Base-by-base conservation (phyloP, 768 basidiomycete genomes). In the Exidia glandulosa region DNA sequence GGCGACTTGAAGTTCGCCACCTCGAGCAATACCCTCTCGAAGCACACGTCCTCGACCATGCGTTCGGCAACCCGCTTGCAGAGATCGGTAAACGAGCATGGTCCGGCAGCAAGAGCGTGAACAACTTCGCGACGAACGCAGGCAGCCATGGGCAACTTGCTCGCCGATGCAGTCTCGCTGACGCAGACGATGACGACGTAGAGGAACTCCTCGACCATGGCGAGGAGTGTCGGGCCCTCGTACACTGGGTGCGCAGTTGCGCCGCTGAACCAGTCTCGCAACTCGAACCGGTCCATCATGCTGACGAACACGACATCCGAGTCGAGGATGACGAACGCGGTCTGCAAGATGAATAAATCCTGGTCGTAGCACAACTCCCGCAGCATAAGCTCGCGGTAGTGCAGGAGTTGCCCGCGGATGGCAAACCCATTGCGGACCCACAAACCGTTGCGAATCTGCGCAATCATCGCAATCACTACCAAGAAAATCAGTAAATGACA, bases 341-440 rank as follows among this genome's bases (percentile, higher is more conserved):
- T 84, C 73, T 98, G 94, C 2, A 98, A 79, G 61, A 95, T 82
- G 76, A 86, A 94, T 19, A 96, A 77, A 64, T 93, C 96, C 70
- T 97, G 94, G 70, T 99, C 96, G 68, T 95, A 94, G 67, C 95
- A 96, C 5, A 93, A 79, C 70, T 99, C 96, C 23, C 95, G 87
- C 29, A 97, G 83, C 81, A 90, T 88, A 71, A 92, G 93, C 69
- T 98, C 95, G 30, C 94, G 87, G 70, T 99, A 99, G 69, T 98
- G 95, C 57, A 94, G 80, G 3, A 94, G 78, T 70, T 98, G 96
- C 0, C 94, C 93, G 1, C 95, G 87, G 65, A 98, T 94, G 16
- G 88, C 88, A 67, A 94, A 90, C 3, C 96, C 96, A 66, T 99
- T 99, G 58, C 95, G 88, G 7, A 96, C 94, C 96, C 96, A 99